Base-by-base conservation (phyloP, 164 flowering plant species). In the Stephania japonica region DNA sequence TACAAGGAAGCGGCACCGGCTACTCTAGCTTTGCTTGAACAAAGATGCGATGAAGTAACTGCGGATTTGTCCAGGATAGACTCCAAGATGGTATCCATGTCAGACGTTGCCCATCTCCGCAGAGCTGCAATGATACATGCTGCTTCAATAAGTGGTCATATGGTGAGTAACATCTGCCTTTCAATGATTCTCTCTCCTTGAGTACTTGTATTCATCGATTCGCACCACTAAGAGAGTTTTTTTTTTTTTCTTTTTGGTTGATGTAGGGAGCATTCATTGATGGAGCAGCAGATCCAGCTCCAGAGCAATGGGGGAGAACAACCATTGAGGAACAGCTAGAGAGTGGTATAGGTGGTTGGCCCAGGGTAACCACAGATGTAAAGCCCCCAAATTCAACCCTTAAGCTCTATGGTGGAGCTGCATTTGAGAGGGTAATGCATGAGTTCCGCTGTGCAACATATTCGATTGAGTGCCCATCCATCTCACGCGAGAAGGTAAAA, bases 281-380 rank as follows among this genome's bases (percentile, higher is more conserved):
- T 80, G 99, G 99, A 82, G 97, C 98, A 53, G 97, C 97, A 72
- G 97, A 96, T 78, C 99, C 99, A 74, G 86, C 90, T 49, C 99
- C 98, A 21, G 97, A 91, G 83, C 90, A 87, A 70, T 96, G 99
- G 99, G 99, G 99, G 13, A 96, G 83, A 80, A 90, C 99, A 78
- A 90, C 98, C 6, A 81, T 73, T 63, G 91, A 96, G 73, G 98
- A 96, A 81, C 85, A 83, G 70, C 80, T 81, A 32, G 91, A 88
- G 78, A 90, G 98, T 84, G 90, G 95, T 63, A 76, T 90, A 80
- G 97, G 93, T 53, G 81, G 87, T 78, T 96, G 99, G 99, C 99
- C 98, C n/a, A 95, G 97, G 75, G 89, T 96, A 56, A 84, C 73
- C 68, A 74, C 83, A 23, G 87, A 78, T 75, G 74, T 90, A 80